Conservation (phyloP, 2,329 filamentous ascomycete genomes). For the Scedosporium dehoogii region DNA sequence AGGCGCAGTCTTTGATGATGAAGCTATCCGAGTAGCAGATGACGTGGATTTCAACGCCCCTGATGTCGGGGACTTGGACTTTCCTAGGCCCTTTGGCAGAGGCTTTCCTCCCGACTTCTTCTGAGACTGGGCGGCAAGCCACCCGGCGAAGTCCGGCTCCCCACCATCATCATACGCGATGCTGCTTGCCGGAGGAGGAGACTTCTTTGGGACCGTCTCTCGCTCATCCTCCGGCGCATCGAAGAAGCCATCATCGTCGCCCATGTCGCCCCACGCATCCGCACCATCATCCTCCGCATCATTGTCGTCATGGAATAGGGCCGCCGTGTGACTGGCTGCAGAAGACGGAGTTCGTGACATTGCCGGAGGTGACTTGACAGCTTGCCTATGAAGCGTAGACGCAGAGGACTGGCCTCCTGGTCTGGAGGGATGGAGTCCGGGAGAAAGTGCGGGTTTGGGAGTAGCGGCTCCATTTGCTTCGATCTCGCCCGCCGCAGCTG, state of each 20-base stretch:
- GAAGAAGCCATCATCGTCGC: conserved; percentile 27
- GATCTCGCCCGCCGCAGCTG: conserved; percentile 78
- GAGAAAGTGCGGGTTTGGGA: conserved; percentile 28
- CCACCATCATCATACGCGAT: conserved; percentile 51
- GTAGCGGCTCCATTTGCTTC: conserved; percentile 34
- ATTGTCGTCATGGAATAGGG: conserved; percentile 46
- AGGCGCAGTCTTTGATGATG: conserved; percentile 12
- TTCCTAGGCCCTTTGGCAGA: conserved; percentile 74
- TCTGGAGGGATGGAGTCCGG: conserved; percentile 29
- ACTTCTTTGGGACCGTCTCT: conserved; percentile 24
- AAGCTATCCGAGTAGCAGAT: conserved; percentile 28
- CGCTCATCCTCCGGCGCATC: conserved; percentile 27
- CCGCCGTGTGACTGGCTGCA: conserved; percentile 31
- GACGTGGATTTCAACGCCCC: conserved; percentile 30
- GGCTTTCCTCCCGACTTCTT: conserved; percentile 58
- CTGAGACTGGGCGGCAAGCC: conserved; percentile 77
- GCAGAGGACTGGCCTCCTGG: conserved; percentile 38
- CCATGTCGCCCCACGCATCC: conserved; percentile 69
- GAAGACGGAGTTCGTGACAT: conserved; percentile 39
- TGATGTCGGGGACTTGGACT: neutral
- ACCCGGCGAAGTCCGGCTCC: conserved; percentile 92
- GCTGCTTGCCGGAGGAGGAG: conserved; percentile 10
- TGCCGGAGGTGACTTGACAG: conserved; percentile 37
- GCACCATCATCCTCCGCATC: conserved; percentile 51
- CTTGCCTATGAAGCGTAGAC: conserved; percentile 51